Base-by-base conservation (phyloP, 306 rosid species). In the Elaeagnus macrophylla region DNA sequence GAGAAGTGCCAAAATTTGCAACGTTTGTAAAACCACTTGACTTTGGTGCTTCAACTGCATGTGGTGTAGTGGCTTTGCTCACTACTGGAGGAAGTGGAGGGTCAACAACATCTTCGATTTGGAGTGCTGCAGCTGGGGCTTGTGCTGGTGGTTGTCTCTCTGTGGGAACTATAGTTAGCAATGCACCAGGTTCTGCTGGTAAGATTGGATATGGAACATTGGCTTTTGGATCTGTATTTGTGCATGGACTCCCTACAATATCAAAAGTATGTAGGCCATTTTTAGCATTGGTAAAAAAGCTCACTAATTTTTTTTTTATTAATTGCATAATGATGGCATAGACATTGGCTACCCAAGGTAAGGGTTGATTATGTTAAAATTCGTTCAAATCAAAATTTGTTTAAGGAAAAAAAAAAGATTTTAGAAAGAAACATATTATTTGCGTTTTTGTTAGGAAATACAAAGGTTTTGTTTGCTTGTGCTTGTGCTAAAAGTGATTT, bases 21-120 rank as follows among this genome's bases (percentile, higher is more conserved):
- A 41, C 68, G 42, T 61, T 71, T 39, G 68, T 57, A 48, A 19
- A 51, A 48, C 68, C 79, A 39, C 58, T 48, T 6, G 89, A 82
- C 7, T 47, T 45, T 1, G 41, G 14, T 5, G 36, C 9, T 2
- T 65, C 8, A 8, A 66, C 11, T 0, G 56, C 37, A 18, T 71
- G 10, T 1, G 73, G 37, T 3, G 61, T 8, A 20, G 32, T 20
- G 5, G 17, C 14, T 35, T 61, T 58, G 41, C 15, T 12, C 17
- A 6, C 20, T 50, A 91, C 83, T 0, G 71, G 62, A 3, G 99
- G 99, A 60, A 91, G 96, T 11, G 99, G 99, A 9, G 96, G 96
- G 45, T 82, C 96, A 9, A 64, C 78, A 15, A 93, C 37, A 1
- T 75, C 15, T 9, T 37, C 55, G 14, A 15, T 52, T 39, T 71